These are phyloP conservation scores for Piromyces sp. DNA, from an alignment of 192 early-diverging fungal species.

Conservation along the genomic window DNA sequence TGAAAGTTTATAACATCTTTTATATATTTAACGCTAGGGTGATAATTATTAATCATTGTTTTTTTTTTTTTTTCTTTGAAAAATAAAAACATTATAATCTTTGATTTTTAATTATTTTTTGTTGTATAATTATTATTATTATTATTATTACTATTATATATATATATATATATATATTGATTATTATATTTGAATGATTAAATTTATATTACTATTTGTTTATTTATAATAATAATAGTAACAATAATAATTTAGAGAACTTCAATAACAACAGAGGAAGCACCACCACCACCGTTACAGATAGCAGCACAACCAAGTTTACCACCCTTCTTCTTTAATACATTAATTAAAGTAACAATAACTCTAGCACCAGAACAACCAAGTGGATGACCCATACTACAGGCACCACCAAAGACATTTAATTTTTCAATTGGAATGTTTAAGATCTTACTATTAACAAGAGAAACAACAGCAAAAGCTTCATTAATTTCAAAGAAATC, in stretches of 20 bases:
- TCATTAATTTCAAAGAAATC: conserved; percentile 92
- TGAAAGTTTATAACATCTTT: no score
- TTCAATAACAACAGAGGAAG: conserved; percentile 67
- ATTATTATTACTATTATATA: no score
- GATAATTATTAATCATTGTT: no score
- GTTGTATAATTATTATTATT: no score
- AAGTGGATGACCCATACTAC: conserved; percentile 93
- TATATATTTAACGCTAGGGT: no score
- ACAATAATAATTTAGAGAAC: conserved; percentile 12
- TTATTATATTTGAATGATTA: no score
- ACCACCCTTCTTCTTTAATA: conserved; percentile 48
- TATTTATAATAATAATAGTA: no score
- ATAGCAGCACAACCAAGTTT: conserved; percentile 81
- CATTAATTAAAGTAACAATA: conserved; percentile 57
- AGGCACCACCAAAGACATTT: conserved; percentile 90
- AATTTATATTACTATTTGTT: no score
- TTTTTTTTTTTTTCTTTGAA: no score
- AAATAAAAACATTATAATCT: no score
- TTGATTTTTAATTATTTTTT: no score
- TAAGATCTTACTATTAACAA: conserved; percentile 72
- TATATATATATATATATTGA: no score
- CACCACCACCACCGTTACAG: conserved; percentile 94
- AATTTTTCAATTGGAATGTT: conserved; percentile 54
- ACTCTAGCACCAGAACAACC: conserved; percentile 87
- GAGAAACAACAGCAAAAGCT: conserved; percentile 84